phyloP scores from a whole-genome alignment of 345 rosid genomes.

The Anastatica hierochuntica region DNA sequence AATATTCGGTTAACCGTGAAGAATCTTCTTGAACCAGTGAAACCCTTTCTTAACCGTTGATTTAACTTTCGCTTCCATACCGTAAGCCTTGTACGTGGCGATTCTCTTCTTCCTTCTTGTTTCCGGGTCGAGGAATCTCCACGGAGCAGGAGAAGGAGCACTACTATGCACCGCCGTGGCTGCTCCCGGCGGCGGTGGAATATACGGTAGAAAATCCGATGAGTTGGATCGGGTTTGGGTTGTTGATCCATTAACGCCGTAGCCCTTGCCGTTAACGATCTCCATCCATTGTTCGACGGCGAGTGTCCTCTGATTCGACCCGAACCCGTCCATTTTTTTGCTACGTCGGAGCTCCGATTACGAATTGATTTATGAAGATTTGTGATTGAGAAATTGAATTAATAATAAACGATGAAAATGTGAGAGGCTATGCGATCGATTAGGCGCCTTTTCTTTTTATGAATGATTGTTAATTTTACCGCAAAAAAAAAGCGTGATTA shows the following conservation, averaged over 20 bases:
- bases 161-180: neutral
- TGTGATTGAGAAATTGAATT: neutral
- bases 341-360: constrained; percentile 2
- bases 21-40: constrained; percentile 55
- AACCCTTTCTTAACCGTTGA: constrained; percentile 40
- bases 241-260: constrained; percentile 4
- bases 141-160: constrained; percentile 18
- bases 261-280: constrained; percentile 46
- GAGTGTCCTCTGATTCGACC: constrained; percentile 29
- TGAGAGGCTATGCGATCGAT: constrained; percentile 19
- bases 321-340: constrained; percentile 33
- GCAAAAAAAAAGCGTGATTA: too few species aligned
- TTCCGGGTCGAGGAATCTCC: constrained; percentile 45
- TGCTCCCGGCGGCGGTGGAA: constrained; percentile 18
- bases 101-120: constrained; percentile 51
- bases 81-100: constrained; percentile 50
- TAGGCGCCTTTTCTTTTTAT: neutral
- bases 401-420: neutral
- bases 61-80: constrained; percentile 55
- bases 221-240: constrained; percentile 26
- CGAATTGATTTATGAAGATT: neutral
- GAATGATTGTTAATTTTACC: too few species aligned
- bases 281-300: constrained; percentile 32
- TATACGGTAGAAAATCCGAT: constrained; percentile 20
- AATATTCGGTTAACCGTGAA: constrained; percentile 23